Evolutionary conservation across 306 rosid genomes (phyloP), one percentile per base, ranked within the genome.

Genomic region (Ziziphus jujuba): DNA sequence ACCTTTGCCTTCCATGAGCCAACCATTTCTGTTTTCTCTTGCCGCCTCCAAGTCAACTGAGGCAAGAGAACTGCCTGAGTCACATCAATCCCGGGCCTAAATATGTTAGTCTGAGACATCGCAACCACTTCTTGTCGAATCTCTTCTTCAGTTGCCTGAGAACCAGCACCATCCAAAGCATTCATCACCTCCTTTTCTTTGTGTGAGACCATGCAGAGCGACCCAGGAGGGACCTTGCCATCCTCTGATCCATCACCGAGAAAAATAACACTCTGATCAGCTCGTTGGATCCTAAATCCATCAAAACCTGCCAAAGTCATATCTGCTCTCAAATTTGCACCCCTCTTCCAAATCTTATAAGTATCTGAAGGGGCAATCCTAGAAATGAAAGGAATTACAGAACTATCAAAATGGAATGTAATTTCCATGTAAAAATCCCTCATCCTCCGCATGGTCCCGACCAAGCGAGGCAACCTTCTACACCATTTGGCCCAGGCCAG

Each of bases 401-500:
- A 95, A 79, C 99, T 95, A 84, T 95, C 99, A 14, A 95, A 95
- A 79, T 91, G 90, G 79, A 95, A 95, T 1, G 95, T 95, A 47
- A 95, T 95, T 86, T 95, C 99, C 96, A 95, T 95, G 75, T 95
- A 95, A 67, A 95, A 95, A 71, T 95, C 99, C 57, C 89, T 85
- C 99, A 95, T 95, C 85, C 97, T 86, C 20, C 77, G 85, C 97
- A 88, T 88, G 11, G 96, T 85, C 52, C 77, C 92, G 8, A 88
- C 85, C 80, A 95, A 79, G 48, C 97, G 95, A 74, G 99, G 99
- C 91, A 95, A 81, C 82, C 99, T 81, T 72, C 99, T 76, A 67
- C 99, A 95, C 99, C 99, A 95, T 81, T 95, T 95, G 0, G 97
- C 99, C 99, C 99, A 95, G 44, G 97, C 97, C 79, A 93, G 65